Base-by-base conservation (phyloP, 164 flowering plant species). In the Buxus sempervirens region DNA sequence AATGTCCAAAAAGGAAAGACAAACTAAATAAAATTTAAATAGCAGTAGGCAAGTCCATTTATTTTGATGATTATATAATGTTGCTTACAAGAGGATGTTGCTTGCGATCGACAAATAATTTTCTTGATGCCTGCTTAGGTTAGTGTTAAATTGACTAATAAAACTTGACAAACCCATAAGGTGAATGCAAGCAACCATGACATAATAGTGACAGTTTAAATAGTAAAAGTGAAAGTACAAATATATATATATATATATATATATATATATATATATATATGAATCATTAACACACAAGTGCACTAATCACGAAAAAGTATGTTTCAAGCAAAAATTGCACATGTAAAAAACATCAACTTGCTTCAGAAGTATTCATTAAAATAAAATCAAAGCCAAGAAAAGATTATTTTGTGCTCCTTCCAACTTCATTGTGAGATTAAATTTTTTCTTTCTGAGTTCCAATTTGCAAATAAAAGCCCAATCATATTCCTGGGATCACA, bases 401-500 rank as follows among this genome's bases (percentile, higher is more conserved):
- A 45, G 16, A 45, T 45, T 45, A 15, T 10, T 1, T 15, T 45
- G 16, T 45, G 51, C 38, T 32, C 7, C 3, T 32, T 7, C 38
- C 51, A 45, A 45, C 51, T 45, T 45, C 51, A 45, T 1, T 45
- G 51, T 10, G 12, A 45, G 51, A 45, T 15, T 10, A 45, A 5
- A 45, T 5, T 27, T 67, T n/a, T 42, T 67, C 55, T 16, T 58
- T n/a, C n/a, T n/a, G n/a, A 27, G 25, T 58, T 58, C 38, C 36
- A 58, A 16, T 24, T 42, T 36, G 6, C 48, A 13, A 48, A 20
- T 59, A 54, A n/a, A 56, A 41, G 57, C 25, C 25, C 26, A 49
- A 38, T 49, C 21, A 28, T 22, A 38, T 41, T 38, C 60, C 66
- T 8, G 62, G 48, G 70, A 54, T 27, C 19, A 24, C 60, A 65